Conservation (phyloP, 2,329 filamentous ascomycete species). For the Colletotrichum simmondsii region DNA sequence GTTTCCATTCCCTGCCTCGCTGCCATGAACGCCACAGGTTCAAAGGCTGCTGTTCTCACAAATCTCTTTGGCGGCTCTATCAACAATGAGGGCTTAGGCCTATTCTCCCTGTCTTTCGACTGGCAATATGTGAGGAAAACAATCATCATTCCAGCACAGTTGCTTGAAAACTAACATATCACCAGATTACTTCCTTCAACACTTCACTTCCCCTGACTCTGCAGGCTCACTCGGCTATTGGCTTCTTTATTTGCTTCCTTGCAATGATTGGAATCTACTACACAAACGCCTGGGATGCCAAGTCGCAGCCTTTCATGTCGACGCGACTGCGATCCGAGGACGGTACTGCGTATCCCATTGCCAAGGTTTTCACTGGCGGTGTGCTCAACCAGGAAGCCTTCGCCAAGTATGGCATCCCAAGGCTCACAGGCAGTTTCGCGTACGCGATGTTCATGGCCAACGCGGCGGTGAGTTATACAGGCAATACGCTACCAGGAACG, state of each 20-base stretch:
- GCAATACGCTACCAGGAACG: background rate
- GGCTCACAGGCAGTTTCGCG: slow-evolving; percentile 60
- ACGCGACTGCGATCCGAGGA: slow-evolving; percentile 53
- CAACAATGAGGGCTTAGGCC: slow-evolving; percentile 63
- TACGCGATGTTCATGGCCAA: slow-evolving; percentile 67
- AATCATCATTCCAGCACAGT: background rate
- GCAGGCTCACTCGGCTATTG: slow-evolving; percentile 57
- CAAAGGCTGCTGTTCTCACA: slow-evolving; percentile 54
- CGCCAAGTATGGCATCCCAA: slow-evolving; percentile 55
- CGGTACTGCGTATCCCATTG: slow-evolving; percentile 53
- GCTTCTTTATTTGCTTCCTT: slow-evolving; percentile 59
- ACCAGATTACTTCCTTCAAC: slow-evolving; percentile 62
- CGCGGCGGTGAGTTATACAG: slow-evolving; percentile 55
- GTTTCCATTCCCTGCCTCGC: slow-evolving; percentile 66
- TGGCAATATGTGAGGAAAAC: slow-evolving; percentile 61
- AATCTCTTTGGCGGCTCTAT: slow-evolving; percentile 62
- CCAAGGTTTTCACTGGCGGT: slow-evolving; percentile 51
- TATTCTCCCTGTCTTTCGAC: slow-evolving; percentile 62
- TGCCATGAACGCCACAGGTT: slow-evolving; percentile 59
- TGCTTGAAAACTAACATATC: background rate
- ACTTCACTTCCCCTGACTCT: slow-evolving; percentile 64
- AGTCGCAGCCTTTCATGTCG: slow-evolving; percentile 65
- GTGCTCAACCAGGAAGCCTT: slow-evolving; percentile 55
- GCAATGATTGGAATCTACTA: slow-evolving; percentile 65
- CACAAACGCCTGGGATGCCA: slow-evolving; percentile 57